These are phyloP conservation scores for Periconia sp. DNA, from an alignment of 2,329 filamentous ascomycete species.

Conservation along the genomic window DNA sequence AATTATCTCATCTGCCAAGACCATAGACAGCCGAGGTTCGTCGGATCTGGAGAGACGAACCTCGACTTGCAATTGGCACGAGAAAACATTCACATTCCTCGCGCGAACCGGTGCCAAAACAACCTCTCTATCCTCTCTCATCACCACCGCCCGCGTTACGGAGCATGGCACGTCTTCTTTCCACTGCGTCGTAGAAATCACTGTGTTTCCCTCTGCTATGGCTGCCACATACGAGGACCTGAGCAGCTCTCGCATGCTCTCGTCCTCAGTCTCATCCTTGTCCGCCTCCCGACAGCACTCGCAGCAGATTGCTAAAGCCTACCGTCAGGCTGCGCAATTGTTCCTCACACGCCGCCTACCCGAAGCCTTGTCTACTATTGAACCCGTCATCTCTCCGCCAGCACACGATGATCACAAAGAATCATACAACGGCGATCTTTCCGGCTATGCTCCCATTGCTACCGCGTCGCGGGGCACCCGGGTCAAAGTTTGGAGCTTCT, in stretches of 20 bases:
- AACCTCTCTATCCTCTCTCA: conserved; percentile 1
- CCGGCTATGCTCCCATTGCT: conserved; percentile 68
- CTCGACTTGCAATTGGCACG: background rate
- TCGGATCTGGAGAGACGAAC: background rate
- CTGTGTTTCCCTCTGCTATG: conserved; percentile 22
- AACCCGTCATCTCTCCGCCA: conserved; percentile 73
- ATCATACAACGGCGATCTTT: conserved; percentile 21
- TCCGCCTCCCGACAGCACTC: conserved; percentile 66
- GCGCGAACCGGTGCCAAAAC: background rate
- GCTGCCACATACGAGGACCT: conserved; percentile 54
- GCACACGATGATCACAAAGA: conserved; percentile 28
- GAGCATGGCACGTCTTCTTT: conserved; percentile 9
- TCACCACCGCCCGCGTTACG: conserved; percentile 7
- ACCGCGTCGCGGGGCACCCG: conserved; percentile 78
- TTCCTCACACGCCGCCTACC: conserved; percentile 92
- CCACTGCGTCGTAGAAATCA: conserved; percentile 1
- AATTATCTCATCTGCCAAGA: background rate
- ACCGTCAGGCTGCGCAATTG: conserved; percentile 89
- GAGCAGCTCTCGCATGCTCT: conserved; percentile 60
- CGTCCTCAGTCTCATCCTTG: conserved; percentile 70
- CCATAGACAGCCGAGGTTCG: background rate
- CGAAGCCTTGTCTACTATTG: conserved; percentile 82
- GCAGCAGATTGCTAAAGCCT: conserved; percentile 83
- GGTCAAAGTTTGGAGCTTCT: conserved; percentile 97
- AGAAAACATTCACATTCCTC: conserved; percentile 16